A percentile compares a stretch with the other conserved stretches of the same genome.
These are phyloP conservation scores for Acanthamoeba castellanii DNA, from an alignment of 208 protist genomes.

Conservation along the genomic window DNA sequence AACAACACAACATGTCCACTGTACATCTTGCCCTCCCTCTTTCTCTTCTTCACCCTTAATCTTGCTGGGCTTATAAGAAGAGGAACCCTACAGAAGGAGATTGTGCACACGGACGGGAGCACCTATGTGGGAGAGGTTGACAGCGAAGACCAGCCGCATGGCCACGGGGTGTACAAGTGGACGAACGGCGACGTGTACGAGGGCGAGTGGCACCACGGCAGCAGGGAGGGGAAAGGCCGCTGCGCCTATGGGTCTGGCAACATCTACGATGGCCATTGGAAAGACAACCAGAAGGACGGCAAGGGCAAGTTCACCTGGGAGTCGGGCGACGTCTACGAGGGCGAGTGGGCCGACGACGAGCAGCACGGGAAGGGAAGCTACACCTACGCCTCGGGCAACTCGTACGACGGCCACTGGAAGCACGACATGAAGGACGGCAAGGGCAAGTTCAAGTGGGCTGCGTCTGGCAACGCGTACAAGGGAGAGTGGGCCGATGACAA, in stretches of 20 bases:
- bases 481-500: conserved; percentile 18
- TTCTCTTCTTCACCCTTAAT: too few species aligned
- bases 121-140: conserved; percentile 19
- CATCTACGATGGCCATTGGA: conserved; percentile 32
- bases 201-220: conserved; percentile 37
- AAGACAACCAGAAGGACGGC: conserved; percentile 53
- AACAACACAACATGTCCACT: too few species aligned
- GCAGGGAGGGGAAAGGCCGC: neutral
- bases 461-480: conserved; percentile 48
- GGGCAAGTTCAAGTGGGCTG: conserved; percentile 56
- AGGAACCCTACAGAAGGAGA: neutral
- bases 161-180: conserved; percentile 17
- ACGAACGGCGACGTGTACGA: conserved; percentile 37
- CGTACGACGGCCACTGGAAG: conserved; percentile 18
- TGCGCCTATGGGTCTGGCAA: conserved; percentile 33
- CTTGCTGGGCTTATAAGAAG: neutral
- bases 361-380: conserved; percentile 42
- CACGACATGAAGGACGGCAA: conserved; percentile 25
- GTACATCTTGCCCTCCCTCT: too few species aligned
- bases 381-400: neutral
- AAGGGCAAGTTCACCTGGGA: conserved; percentile 37
- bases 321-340: conserved; percentile 28
- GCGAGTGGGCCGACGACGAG: neutral
- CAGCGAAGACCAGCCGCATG: neutral
- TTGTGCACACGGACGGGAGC: conserved; percentile 16